Base-by-base conservation (phyloP, 345 rosid genomes). In the Rubroshorea leprosula region DNA sequence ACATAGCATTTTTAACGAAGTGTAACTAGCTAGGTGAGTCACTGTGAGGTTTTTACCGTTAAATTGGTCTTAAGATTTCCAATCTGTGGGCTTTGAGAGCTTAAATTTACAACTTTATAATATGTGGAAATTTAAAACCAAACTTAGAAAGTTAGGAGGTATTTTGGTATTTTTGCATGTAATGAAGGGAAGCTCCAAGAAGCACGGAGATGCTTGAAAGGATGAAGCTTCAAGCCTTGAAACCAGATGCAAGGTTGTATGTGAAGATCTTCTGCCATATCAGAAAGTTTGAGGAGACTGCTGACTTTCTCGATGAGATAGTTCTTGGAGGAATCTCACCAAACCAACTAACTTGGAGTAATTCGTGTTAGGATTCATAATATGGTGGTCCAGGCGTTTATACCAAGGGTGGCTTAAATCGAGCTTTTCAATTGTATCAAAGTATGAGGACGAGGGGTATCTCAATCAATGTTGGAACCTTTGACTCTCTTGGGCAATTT, bases 141-240 rank as follows among this genome's bases (percentile, higher is more conserved):
- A n/a, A n/a, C n/a, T n/a, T n/a, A n/a, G n/a, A n/a, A n/a, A n/a
- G n/a, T n/a, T n/a, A n/a, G n/a, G n/a, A n/a, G n/a, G n/a, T n/a
- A n/a, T n/a, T n/a, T 29, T 4, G 35, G 9, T 29, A 4, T 9
- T 29, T 29, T 29, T 29, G 9, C 9, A 29, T 89, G 91, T 70
- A 85, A 75, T 60, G 91, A 86, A 68, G 76, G 80, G 64, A 89
- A 80, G 60, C 72, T 84, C 60, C 65, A 57, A 23, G 85, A 78
- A 80, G 89, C 96, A 75, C 79, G 66, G 88, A 83, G 55, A 76
- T 79, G 67, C 76, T 93, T 23, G 97, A 93, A 65, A 80, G 78
- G 70, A 85, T 86, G 94, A 92, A 89, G 78, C 87, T 92, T 70
- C 97, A 85, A 68, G 94, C 89, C 54, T 74, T 89, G 63, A 87